Conservation (phyloP, 805 yeast species). For the Candida berthetii region DNA sequence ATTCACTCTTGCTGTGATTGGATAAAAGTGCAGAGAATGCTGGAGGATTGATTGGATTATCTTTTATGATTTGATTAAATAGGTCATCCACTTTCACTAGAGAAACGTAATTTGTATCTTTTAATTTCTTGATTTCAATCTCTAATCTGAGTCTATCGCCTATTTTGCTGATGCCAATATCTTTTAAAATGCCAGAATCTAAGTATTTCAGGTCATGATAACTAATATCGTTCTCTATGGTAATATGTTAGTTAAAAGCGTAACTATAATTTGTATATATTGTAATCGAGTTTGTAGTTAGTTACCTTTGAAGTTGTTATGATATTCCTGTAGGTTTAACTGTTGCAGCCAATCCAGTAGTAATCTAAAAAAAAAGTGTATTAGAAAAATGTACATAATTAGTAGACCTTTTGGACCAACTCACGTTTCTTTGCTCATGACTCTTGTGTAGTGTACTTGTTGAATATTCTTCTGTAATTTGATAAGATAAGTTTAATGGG, state of each 20-base stretch:
- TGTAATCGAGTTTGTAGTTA: neutral
- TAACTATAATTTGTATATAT: neutral
- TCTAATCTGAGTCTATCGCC: slow-evolving; percentile 79
- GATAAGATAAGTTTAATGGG: too few species aligned
- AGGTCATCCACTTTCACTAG: slow-evolving; percentile 10
- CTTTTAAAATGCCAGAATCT: slow-evolving; percentile 62
- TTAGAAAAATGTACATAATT: too few species aligned
- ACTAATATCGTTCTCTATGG: slow-evolving; percentile 11
- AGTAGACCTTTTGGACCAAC: too few species aligned
- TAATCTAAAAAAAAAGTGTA: neutral
- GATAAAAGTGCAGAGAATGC: neutral
- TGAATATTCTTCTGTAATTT: too few species aligned
- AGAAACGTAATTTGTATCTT: slow-evolving; percentile 8
- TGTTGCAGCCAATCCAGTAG: neutral
- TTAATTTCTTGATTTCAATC: slow-evolving; percentile 44
- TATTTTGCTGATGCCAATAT: slow-evolving; percentile 66
- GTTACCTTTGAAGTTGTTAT: neutral
- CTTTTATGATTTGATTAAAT: slow-evolving; percentile 5
- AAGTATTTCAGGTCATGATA: slow-evolving; percentile 22
- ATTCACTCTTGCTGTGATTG: slow-evolving; percentile 8
- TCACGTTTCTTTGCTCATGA: neutral
- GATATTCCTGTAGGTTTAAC: neutral
- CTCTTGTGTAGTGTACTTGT: too few species aligned
- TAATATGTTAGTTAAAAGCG: slow-evolving; percentile 3
- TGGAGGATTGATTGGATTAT: slow-evolving; percentile 3